Percentiles rank a stretch among this genome's conserved stretches.
Evolutionary conservation across 306 rosid species (phyloP).

Genomic region (Prunus padus): DNA sequence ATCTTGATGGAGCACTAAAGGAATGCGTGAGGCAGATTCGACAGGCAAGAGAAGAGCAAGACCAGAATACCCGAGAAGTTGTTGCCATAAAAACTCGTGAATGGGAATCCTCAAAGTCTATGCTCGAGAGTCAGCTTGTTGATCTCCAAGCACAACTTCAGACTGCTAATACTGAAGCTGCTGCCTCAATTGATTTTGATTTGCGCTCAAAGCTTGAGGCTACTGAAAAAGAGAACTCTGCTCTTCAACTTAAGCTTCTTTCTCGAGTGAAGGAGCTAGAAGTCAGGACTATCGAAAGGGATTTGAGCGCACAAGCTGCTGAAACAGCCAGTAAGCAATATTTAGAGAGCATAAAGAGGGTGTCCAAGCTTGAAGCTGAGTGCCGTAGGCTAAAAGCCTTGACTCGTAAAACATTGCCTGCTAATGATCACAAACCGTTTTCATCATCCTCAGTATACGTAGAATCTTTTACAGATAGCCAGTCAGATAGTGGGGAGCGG

Average conservation of each 20-base stretch:
- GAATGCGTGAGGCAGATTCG: constrained; percentile 83
- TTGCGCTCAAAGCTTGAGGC: constrained; percentile 46
- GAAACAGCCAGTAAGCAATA: constrained; percentile 79
- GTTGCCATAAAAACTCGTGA: constrained; percentile 46
- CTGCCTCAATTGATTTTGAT: constrained; percentile 38
- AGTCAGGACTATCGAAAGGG: constrained; percentile 56
- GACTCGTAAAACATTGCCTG: constrained; percentile 41
- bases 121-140: constrained; percentile 52
- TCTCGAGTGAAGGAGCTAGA: constrained; percentile 62
- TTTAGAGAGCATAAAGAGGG: constrained; percentile 61
- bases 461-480: constrained; percentile 59
- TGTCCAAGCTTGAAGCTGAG: constrained; percentile 78
- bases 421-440: constrained; percentile 39
- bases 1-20: constrained; percentile 83
- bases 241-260: constrained; percentile 53
- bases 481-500: constrained; percentile 61
- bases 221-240: constrained; percentile 49
- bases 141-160: constrained; percentile 59
- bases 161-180: constrained; percentile 53
- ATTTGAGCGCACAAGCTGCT: constrained; percentile 70
- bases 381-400: constrained; percentile 57
- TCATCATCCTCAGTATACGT: constrained; percentile 45
- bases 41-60: constrained; percentile 75
- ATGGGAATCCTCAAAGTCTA: constrained; percentile 54
- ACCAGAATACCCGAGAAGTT: constrained; percentile 50